Base-by-base conservation (phyloP, 495 filamentous ascomycete species). In the Podospora appendiculata region DNA sequence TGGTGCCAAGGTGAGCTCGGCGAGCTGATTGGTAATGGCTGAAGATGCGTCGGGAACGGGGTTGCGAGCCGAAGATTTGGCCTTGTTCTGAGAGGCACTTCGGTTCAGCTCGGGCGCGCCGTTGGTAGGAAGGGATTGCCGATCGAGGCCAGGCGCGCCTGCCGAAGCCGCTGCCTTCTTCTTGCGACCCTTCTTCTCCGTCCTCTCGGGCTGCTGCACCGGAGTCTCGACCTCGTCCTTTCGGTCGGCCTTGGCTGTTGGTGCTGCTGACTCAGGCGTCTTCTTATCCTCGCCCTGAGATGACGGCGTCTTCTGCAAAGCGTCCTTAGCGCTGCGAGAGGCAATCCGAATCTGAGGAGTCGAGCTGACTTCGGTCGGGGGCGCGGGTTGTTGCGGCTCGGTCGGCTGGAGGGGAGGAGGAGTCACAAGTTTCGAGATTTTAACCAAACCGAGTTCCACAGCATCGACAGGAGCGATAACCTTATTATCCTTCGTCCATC, bases 401-500 rank as follows among this genome's bases (percentile, higher is more conserved):
- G 65, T 53, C 43, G 70, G 58, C 32, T 69, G 59, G 17, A 45
- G 60, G n/a, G 63, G 63, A 10, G 68, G 59, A 34, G 54, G 69
- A 34, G 64, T 63, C 40, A 67, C 73, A 17, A 74, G 62, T 65
- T 71, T 79, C 12, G 58, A 57, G 44, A 71, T 79, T 59, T 73
- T 76, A 14, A 74, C 71, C 13, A 81, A 71, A 32, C 81, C 86
- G 38, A 79, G 77, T 40, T 85, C 76, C 43, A 86, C 70, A 14
- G 88, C 92, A 70, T 95, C 83, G 16, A 90, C 74, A 1, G 86
- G 73, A 51, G 81, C 67, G 39, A 95, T 72, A 48, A 90, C 86
- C 67, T 90, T 93, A 67, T 87, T 90, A 35, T 97, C 89, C 36
- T 79, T 71, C 51, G 80, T 83, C 90, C 89, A 96, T 5, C 94